phyloP scores from a whole-genome alignment of 306 rosid species.

The Pachyrhizus erosus region DNA sequence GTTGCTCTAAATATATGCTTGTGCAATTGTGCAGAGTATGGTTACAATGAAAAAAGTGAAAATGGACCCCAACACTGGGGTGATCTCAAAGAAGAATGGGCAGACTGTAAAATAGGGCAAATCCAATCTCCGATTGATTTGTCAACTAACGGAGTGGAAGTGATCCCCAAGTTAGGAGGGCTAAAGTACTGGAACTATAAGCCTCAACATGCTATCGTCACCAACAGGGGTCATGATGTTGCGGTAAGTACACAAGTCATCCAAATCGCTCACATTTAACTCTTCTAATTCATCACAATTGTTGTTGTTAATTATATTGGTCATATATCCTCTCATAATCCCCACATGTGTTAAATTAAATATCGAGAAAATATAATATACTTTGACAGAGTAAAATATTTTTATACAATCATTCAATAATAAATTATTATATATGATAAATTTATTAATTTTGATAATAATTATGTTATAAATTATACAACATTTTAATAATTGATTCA shows the following conservation, averaged over 20 bases:
- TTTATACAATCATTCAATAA: too few relatives aligned
- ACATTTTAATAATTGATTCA: too few relatives aligned
- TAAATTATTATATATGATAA: too few relatives aligned
- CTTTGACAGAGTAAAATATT: too few relatives aligned
- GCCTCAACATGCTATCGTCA: conserved; percentile 51
- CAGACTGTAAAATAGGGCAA: conserved; percentile 55
- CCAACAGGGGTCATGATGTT: conserved; percentile 68
- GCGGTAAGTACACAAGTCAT: conserved; percentile 39
- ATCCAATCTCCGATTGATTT: conserved; percentile 76
- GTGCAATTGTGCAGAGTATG: conserved; percentile 45
- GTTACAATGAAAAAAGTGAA: conserved; percentile 51
- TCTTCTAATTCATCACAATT: too few relatives aligned
- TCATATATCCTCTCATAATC: too few relatives aligned
- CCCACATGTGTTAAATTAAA: neutral
- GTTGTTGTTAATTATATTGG: too few relatives aligned
- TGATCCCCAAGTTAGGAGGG: conserved; percentile 38
- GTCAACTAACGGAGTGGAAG: conserved; percentile 31
- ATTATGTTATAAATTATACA: too few relatives aligned
- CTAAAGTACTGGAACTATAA: conserved; percentile 46
- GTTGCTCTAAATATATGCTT: neutral
- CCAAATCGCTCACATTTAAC: too few relatives aligned
- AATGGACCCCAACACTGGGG: conserved; percentile 69
- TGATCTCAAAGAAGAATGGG: conserved; percentile 60
- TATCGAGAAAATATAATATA: neutral
- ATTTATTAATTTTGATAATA: too few relatives aligned